Conservation (phyloP, 768 basidiomycete species). For the Polyporus arcularius region DNA sequence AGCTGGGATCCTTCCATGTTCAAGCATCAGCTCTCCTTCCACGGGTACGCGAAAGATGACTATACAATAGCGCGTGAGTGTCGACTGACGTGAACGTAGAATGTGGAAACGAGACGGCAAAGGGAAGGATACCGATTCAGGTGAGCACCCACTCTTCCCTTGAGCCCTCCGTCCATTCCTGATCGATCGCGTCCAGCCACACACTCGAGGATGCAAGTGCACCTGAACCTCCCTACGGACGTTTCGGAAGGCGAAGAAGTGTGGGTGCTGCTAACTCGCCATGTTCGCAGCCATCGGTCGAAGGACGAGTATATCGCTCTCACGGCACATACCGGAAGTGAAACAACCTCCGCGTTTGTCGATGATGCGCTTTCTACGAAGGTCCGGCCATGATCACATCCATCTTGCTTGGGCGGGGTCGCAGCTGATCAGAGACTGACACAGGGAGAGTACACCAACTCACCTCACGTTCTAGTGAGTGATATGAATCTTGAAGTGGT, state of each 20-base stretch:
- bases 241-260: constrained; percentile 45
- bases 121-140: neutral
- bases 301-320: constrained; percentile 71
- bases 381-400: neutral
- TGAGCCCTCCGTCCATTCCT: neutral
- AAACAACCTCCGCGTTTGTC: neutral
- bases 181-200: constrained; percentile 30
- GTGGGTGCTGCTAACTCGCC: constrained; percentile 82
- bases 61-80: neutral
- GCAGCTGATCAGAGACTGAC: neutral
- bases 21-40: constrained; percentile 49
- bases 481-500: neutral
- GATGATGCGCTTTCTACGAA: constrained; percentile 6
- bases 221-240: constrained; percentile 3
- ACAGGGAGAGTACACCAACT: constrained; percentile 44
- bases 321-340: constrained; percentile 5
- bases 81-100: constrained; percentile 20
- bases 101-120: constrained; percentile 35
- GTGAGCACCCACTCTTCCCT: neutral
- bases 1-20: constrained; percentile 85
- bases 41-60: constrained; percentile 41
- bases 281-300: constrained; percentile 60
- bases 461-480: constrained; percentile 46
- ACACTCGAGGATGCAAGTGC: constrained; percentile 43
- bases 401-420: neutral